Conservation (phyloP, 2,329 filamentous ascomycete species). For the Stromatinia cepivora region DNA sequence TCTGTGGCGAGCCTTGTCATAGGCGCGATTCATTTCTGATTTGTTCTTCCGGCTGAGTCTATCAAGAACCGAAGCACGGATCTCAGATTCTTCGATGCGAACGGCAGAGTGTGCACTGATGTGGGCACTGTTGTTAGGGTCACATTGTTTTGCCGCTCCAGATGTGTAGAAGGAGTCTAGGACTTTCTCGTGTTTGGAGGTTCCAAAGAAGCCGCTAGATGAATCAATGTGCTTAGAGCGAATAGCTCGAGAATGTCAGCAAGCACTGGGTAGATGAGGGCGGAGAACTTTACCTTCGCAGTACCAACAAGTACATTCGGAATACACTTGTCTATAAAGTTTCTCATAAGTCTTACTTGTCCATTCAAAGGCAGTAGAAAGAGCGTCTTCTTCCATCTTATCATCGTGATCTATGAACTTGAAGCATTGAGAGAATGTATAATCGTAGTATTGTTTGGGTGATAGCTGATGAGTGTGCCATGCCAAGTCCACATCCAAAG, state of each 20-base stretch:
- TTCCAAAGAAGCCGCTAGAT: conserved; percentile 48
- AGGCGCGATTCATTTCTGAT: conserved; percentile 54
- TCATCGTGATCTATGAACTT: conserved; percentile 81
- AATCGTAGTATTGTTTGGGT: conserved; percentile 61
- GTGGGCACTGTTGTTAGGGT: conserved; percentile 62
- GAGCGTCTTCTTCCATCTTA: conserved; percentile 69
- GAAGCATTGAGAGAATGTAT: conserved; percentile 49
- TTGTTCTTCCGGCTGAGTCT: conserved; percentile 38
- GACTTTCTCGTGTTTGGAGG: conserved; percentile 50
- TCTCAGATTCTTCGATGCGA: conserved; percentile 33
- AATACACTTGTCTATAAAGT: conserved; percentile 65
- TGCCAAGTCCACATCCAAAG: conserved; percentile 71
- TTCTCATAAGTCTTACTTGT: conserved; percentile 71
- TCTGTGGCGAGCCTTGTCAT: conserved; percentile 53
- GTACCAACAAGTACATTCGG: conserved; percentile 80
- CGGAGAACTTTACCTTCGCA: conserved; percentile 58
- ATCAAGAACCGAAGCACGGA: conserved; percentile 36
- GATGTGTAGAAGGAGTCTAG: conserved; percentile 51
- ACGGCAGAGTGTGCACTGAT: conserved; percentile 75
- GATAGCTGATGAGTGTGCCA: conserved; percentile 79
- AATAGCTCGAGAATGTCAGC: conserved; percentile 45
- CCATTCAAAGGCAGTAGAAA: conserved; percentile 68
- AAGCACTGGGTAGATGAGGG: not conserved
- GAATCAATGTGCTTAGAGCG: conserved; percentile 56
- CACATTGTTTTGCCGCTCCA: conserved; percentile 50